Percentiles rank a stretch among this genome's conserved stretches.
phyloP scores from a whole-genome alignment of 129 eudicot genomes.

The Ambrosia trifida region DNA sequence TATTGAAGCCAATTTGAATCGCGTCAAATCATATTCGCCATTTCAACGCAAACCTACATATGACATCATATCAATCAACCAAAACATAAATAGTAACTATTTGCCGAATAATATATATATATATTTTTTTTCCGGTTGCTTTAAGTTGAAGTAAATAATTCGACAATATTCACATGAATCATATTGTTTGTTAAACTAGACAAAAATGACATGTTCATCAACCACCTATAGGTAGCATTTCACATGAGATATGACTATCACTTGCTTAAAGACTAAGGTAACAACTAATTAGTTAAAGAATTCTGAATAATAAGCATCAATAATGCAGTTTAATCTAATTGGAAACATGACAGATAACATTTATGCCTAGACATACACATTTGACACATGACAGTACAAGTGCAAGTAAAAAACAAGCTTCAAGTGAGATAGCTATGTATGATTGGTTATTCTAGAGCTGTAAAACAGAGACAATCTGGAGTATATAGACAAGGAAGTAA shows the following conservation, averaged over 20 bases:
- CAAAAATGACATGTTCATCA: slow-evolving; percentile 21
- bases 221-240: slow-evolving; percentile 38
- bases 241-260: slow-evolving; percentile 23
- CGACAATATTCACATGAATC: slow-evolving; percentile 20
- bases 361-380: slow-evolving; percentile 15
- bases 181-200: slow-evolving; percentile 23
- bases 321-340: neutral
- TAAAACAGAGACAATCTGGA: slow-evolving; percentile 19
- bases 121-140: slow-evolving; percentile 11
- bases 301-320: neutral
- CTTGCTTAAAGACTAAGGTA: slow-evolving; percentile 30
- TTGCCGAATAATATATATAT: neutral
- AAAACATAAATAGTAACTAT: slow-evolving; percentile 8
- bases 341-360: slow-evolving; percentile 20
- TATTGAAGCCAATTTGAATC: slow-evolving; percentile 12
- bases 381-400: neutral
- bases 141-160: slow-evolving; percentile 26
- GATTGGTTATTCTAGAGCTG: slow-evolving; percentile 38
- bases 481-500: slow-evolving; percentile 28
- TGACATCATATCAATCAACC: slow-evolving; percentile 3
- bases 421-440: neutral
- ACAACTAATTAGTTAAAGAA: slow-evolving; percentile 4
- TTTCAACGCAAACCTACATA: slow-evolving; percentile 19
- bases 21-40: slow-evolving; percentile 19
- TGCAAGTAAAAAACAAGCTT: neutral